phyloP scores from a whole-genome alignment of 2,329 filamentous ascomycete species.

The Xylaria sp. region DNA sequence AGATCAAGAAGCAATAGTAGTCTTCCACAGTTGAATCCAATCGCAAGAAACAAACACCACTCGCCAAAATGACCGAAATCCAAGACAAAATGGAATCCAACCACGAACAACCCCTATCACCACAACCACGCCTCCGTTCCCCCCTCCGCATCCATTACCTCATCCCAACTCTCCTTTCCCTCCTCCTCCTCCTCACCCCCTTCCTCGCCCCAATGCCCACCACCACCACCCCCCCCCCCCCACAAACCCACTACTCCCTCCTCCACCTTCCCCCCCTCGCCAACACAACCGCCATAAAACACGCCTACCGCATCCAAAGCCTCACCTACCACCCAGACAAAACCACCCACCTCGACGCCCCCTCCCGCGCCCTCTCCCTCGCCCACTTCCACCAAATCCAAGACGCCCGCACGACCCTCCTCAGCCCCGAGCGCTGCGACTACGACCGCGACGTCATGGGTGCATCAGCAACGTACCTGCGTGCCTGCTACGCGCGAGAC shows the following conservation, averaged over 20 bases:
- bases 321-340: slow-evolving; percentile 4
- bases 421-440: not conserved
- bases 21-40: no score
- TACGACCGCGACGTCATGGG: not conserved
- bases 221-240: not conserved
- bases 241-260: not conserved
- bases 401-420: not conserved
- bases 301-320: not conserved
- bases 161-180: not conserved
- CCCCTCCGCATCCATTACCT: not conserved
- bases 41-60: no score
- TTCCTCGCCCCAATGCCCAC: no score
- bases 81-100: not conserved
- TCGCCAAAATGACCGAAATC: not conserved
- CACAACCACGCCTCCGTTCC: no score
- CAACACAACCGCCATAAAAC: not conserved
- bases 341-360: not conserved
- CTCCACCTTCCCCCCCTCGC: not conserved
- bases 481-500: not conserved
- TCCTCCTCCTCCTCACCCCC: not conserved
- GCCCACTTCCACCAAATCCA: not conserved
- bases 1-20: no score
- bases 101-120: not conserved
- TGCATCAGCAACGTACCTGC: not conserved
- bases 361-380: not conserved